These are phyloP conservation scores for Globisporangium cederbergense DNA, from an alignment of 352 stramenopile species.

Conservation along the genomic window DNA sequence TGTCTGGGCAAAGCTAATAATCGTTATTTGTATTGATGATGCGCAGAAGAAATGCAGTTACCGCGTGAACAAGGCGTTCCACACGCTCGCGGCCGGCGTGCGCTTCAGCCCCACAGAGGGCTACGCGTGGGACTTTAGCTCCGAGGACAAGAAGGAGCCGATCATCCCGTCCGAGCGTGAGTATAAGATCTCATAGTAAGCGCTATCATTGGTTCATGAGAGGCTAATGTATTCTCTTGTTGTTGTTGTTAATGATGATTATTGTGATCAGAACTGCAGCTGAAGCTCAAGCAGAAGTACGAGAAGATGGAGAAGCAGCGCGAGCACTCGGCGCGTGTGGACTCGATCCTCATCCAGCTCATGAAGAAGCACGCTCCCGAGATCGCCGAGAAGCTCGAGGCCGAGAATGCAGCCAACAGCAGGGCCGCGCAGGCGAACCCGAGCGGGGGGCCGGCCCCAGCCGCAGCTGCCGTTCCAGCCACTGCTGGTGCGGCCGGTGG, in stretches of 20 bases:
- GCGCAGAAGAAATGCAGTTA: slow-evolving; percentile 85
- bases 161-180: slow-evolving; percentile 83
- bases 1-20: background rate
- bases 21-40: background rate
- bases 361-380: slow-evolving; percentile 87
- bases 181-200: slow-evolving; percentile 15
- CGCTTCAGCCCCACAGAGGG: slow-evolving; percentile 84
- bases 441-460: background rate
- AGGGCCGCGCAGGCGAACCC: slow-evolving; percentile 14
- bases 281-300: slow-evolving; percentile 86
- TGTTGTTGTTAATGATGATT: background rate
- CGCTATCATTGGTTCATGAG: background rate
- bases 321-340: slow-evolving; percentile 78
- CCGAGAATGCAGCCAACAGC: slow-evolving; percentile 27
- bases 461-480: background rate
- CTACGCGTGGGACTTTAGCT: slow-evolving; percentile 88
- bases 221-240: background rate
- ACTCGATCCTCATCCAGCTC: slow-evolving; percentile 79
- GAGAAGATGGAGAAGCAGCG: slow-evolving; percentile 87
- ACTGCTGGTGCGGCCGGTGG: slow-evolving; percentile 1
- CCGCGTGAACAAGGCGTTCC: slow-evolving; percentile 81
- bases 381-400: slow-evolving; percentile 74
- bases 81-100: slow-evolving; percentile 64
- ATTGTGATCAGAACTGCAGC: slow-evolving; percentile 51
- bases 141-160: slow-evolving; percentile 76